Evolutionary conservation across 305 asterid genomes (phyloP), one percentile per base, ranked within the genome.

Genomic region (Andrographis paniculata): DNA sequence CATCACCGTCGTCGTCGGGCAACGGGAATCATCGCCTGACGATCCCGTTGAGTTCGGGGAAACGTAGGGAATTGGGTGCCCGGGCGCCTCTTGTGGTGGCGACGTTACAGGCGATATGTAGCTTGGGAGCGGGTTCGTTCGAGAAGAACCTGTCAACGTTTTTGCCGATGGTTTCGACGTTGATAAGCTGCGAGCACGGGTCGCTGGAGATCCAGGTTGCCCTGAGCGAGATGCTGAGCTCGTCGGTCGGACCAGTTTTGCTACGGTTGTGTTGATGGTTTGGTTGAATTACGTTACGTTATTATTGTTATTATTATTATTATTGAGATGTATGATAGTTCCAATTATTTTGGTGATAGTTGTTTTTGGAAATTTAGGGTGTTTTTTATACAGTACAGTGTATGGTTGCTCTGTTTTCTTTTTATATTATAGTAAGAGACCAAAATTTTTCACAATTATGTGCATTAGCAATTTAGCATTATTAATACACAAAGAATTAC

Each of bases 111-210:
- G 96, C 97, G 17, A 76, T 92, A 16, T 68, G 86, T 41, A 67
- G 84, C 72, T 63, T 92, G 52, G 86, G 76, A 57, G 92, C 77
- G 52, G 59, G 87, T 48, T 81, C 84, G 11, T 82, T 92, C 10
- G 87, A 79, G 79, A 92, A 71, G 76, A 84, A 75, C 71, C 45
- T 92, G 55, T 55, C 84, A 22, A 9, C 70, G 55, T 79, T 87
- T 61, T 87, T 84, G 57, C 99, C 99, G 22, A 51, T 87, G 72
- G 67, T 92, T 38, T 78, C 95, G 7, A 74, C 75, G 64, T 76
- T 92, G 75, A 79, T 87, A 65, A 77, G 95, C 37, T 92, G 97
- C 20, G 99, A 92, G 68, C 99, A 92, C 19, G 99, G 99, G 28
- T 92, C 99, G 6, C 77, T 60, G 40, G 99, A 92, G 73, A 84